Percentiles rank a stretch among this genome's conserved stretches.
Conservation (phyloP, 2,329 filamentous ascomycete genomes). For the Epichloe baconii region DNA sequence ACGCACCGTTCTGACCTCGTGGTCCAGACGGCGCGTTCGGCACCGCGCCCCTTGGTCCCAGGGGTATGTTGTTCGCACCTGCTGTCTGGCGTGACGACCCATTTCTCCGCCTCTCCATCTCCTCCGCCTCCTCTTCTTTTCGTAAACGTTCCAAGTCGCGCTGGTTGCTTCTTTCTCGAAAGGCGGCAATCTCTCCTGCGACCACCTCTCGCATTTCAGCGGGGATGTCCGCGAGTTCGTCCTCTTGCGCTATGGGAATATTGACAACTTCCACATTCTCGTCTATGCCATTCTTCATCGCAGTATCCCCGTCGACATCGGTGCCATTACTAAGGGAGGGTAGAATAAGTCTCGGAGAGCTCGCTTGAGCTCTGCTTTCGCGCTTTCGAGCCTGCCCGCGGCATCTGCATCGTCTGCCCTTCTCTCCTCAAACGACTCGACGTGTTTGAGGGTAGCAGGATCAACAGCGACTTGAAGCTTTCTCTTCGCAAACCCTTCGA, state of each 20-base stretch:
- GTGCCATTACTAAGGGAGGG: slow-evolving; percentile 34
- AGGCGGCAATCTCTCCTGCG: slow-evolving; percentile 84
- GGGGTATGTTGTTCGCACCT: slow-evolving; percentile 43
- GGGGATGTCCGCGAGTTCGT: slow-evolving; percentile 90
- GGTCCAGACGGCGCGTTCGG: slow-evolving; percentile 61
- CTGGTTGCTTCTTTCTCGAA: slow-evolving; percentile 80
- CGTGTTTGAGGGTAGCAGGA: slow-evolving; percentile 67
- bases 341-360: slow-evolving; percentile 62
- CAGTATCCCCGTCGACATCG: slow-evolving; percentile 53
- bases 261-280: slow-evolving; percentile 75
- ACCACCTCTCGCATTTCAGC: slow-evolving; percentile 94
- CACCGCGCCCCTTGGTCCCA: slow-evolving; percentile 31
- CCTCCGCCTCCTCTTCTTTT: slow-evolving; percentile 85
- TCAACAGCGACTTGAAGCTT: slow-evolving; percentile 67
- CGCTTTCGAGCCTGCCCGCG: slow-evolving; percentile 56
- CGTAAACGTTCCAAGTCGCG: slow-evolving; percentile 78
- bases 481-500: slow-evolving; percentile 51
- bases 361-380: slow-evolving; percentile 52
- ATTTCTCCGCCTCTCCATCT: slow-evolving; percentile 65
- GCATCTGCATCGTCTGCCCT: slow-evolving; percentile 49
- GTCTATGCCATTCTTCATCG: slow-evolving; percentile 54
- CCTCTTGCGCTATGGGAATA: slow-evolving; percentile 75
- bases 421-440: slow-evolving; percentile 65
- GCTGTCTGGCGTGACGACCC: slow-evolving; percentile 47
- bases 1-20: slow-evolving; percentile 49